Conservation (phyloP, 257 asterid species). For the Solanum peruvianum region DNA sequence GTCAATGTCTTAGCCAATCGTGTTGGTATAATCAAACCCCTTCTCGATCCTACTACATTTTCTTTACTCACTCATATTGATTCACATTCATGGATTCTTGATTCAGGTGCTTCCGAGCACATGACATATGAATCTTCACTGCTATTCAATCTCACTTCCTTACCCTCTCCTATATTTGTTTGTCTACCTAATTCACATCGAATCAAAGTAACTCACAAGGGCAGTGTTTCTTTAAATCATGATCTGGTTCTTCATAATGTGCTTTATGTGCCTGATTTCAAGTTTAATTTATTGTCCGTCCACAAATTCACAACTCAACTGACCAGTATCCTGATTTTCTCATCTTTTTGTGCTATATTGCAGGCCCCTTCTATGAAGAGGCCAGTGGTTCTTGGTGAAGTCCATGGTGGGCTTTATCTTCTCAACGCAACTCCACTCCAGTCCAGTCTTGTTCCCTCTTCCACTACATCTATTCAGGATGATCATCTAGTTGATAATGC, state of each 20-base stretch:
- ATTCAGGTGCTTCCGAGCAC: background rate
- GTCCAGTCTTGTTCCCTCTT: accelerated
- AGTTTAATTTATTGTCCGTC: background rate
- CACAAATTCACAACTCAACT: background rate
- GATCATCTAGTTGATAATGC: background rate
- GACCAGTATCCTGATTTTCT: too few relatives aligned
- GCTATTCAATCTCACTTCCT: background rate
- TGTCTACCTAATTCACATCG: background rate
- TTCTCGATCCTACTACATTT: background rate
- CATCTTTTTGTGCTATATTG: background rate
- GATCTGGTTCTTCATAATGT: too few relatives aligned
- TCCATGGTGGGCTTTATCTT: too few relatives aligned
- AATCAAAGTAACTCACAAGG: background rate
- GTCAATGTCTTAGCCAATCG: background rate
- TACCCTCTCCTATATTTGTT: background rate
- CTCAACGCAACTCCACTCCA: too few relatives aligned
- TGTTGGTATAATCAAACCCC: background rate
- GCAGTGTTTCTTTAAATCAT: background rate
- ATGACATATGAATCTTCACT: background rate
- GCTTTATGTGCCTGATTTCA: too few relatives aligned
- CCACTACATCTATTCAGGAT: background rate
- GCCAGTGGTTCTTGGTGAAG: too few relatives aligned
- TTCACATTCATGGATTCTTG: background rate
- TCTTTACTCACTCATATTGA: background rate
- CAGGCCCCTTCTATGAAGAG: too few relatives aligned